Percentiles rank a stretch among this genome's conserved stretches.
Evolutionary conservation across 2,329 filamentous ascomycete genomes (phyloP).

Genomic region (Pseudocercospora pini-densiflorae): DNA sequence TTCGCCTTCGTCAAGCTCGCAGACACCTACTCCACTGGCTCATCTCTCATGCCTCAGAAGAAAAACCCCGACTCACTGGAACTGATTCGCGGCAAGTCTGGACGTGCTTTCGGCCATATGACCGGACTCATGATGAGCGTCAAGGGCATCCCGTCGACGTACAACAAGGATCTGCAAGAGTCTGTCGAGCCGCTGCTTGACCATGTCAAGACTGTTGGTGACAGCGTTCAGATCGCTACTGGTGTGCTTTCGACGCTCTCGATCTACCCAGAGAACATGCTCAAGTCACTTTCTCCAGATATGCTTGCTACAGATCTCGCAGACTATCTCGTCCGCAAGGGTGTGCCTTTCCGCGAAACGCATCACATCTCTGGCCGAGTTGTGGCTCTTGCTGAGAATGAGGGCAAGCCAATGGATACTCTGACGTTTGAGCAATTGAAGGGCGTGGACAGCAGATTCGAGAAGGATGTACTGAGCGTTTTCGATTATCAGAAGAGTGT

Average conservation of each 20-base stretch:
- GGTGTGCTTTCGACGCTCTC: slow-evolving; percentile 77
- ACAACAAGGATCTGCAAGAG: slow-evolving; percentile 94
- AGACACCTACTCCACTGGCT: slow-evolving; percentile 80
- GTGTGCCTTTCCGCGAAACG: slow-evolving; percentile 78
- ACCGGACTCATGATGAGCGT: slow-evolving; percentile 77
- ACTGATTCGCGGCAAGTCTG: slow-evolving; percentile 76
- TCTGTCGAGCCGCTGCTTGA: slow-evolving; percentile 85
- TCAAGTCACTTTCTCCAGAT: slow-evolving; percentile 74
- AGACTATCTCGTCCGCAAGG: slow-evolving; percentile 67
- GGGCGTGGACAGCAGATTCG: slow-evolving; percentile 70
- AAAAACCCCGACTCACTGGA: slow-evolving; percentile 79
- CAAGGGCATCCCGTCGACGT: slow-evolving; percentile 77
- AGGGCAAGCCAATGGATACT: slow-evolving; percentile 70
- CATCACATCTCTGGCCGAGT: slow-evolving; percentile 77
- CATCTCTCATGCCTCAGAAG: slow-evolving; percentile 81
- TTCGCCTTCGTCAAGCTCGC: slow-evolving; percentile 77
- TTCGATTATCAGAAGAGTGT: slow-evolving; percentile 85
- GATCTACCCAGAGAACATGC: slow-evolving; percentile 75
- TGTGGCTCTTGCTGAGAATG: slow-evolving; percentile 73
- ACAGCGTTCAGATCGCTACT: slow-evolving; percentile 82
- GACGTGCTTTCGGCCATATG: slow-evolving; percentile 79
- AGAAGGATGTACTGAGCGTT: slow-evolving; percentile 69
- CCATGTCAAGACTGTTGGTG: slow-evolving; percentile 77
- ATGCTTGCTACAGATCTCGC: slow-evolving; percentile 79
- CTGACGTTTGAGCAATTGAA: slow-evolving; percentile 69